Percentiles rank a stretch among this genome's conserved stretches.
Evolutionary conservation across 1,139 yeast genomes (phyloP).

Genomic region (Suhomyces guaymorum): DNA sequence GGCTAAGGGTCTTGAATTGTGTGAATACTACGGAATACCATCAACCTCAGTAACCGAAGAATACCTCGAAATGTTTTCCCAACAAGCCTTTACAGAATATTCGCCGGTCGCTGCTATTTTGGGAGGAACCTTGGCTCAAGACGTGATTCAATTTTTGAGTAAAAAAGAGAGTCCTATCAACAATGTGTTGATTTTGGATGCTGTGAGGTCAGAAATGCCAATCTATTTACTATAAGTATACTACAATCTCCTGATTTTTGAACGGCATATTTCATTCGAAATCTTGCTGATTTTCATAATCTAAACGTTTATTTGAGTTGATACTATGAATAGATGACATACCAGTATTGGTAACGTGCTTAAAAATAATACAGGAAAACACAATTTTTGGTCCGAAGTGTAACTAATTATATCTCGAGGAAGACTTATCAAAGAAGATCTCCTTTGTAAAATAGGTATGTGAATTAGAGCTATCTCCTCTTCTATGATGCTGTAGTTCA

Average conservation of each 20-base stretch:
- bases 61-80: slow-evolving; percentile 40
- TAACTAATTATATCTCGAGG: too few species aligned
- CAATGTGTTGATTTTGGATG: slow-evolving; percentile 77
- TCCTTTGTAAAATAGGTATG: too few species aligned
- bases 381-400: too few species aligned
- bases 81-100: slow-evolving; percentile 66
- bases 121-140: slow-evolving; percentile 92
- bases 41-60: slow-evolving; percentile 37
- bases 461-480: too few species aligned
- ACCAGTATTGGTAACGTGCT: too few species aligned
- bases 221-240: slow-evolving; percentile 54
- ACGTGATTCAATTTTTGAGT: slow-evolving; percentile 79
- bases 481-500: not conserved
- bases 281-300: too few species aligned
- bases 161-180: slow-evolving; percentile 79
- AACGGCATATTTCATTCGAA: too few species aligned
- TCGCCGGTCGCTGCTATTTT: slow-evolving; percentile 85
- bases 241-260: too few species aligned
- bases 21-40: slow-evolving; percentile 39
- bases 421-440: too few species aligned
- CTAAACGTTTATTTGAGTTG: too few species aligned
- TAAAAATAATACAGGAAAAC: too few species aligned
- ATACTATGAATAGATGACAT: too few species aligned
- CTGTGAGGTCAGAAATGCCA: slow-evolving; percentile 71
- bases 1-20: slow-evolving; percentile 23